A percentile compares a stretch with the other conserved stretches of the same genome.
phyloP scores from a whole-genome alignment of 192 early-diverging fungal species.

The Radiomyces spectabilis region DNA sequence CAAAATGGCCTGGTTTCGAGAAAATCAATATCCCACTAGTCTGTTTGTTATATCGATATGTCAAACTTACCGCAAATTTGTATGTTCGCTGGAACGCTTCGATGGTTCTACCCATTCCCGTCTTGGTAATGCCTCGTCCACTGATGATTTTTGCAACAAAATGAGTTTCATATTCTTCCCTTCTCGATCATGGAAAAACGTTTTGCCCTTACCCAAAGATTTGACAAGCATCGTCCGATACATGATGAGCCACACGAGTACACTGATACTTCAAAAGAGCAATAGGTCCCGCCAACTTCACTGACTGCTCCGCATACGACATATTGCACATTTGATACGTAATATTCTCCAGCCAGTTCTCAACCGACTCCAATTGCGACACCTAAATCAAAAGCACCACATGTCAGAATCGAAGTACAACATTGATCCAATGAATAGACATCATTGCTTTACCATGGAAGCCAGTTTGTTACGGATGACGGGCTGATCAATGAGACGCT shows the following conservation, averaged over 20 bases:
- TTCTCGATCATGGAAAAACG: too few species aligned
- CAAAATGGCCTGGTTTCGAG: slow-evolving; percentile 22
- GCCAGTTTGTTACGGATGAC: slow-evolving; percentile 66
- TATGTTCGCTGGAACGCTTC: slow-evolving; percentile 59
- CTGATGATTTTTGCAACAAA: too few species aligned
- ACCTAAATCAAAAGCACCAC: slow-evolving; percentile 11
- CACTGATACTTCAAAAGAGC: slow-evolving; percentile 50
- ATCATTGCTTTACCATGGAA: slow-evolving; percentile 40
- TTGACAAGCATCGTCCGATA: slow-evolving; percentile 60
- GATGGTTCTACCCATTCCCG: slow-evolving; percentile 62
- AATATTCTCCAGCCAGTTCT: slow-evolving; percentile 54
- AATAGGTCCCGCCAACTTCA: slow-evolving; percentile 58
- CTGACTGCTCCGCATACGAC: slow-evolving; percentile 53
- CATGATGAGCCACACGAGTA: slow-evolving; percentile 51
- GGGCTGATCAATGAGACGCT: slow-evolving; percentile 58
- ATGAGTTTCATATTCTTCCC: too few species aligned
- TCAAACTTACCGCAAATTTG: slow-evolving; percentile 45
- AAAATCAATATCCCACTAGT: neutral
- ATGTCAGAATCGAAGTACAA: neutral
- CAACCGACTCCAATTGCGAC: slow-evolving; percentile 35
- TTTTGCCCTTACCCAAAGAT: slow-evolving; percentile 51
- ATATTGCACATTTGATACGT: slow-evolving; percentile 67
- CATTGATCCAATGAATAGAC: neutral
- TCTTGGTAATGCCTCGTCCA: slow-evolving; percentile 59
- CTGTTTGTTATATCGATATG: neutral